Evolutionary conservation across 805 yeast genomes (phyloP).

Genomic region (Clavispora santaluciae): DNA sequence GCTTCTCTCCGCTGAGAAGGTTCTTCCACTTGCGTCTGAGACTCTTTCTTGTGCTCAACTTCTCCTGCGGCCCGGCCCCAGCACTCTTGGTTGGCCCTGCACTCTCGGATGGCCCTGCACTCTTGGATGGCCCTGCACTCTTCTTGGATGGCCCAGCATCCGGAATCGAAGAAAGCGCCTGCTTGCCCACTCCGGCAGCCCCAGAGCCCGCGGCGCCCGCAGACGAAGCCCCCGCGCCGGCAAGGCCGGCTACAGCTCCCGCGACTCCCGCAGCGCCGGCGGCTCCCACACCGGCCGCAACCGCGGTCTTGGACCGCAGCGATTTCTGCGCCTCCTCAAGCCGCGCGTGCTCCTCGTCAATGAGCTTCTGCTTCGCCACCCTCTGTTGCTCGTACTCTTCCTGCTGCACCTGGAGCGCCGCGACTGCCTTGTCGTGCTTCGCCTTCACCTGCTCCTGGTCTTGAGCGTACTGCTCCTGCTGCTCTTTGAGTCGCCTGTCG

Average conservation of each 20-base stretch:
- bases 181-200: constrained; percentile 18
- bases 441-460: background rate
- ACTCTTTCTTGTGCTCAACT: constrained; percentile 13
- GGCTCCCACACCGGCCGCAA: background rate
- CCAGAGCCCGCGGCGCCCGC: constrained; percentile 27
- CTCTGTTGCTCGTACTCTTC: background rate
- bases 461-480: background rate
- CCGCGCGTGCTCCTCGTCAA: background rate
- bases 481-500: background rate
- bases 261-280: constrained; percentile 1
- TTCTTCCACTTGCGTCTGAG: constrained; percentile 15
- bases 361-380: background rate
- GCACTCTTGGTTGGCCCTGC: background rate
- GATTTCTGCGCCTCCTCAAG: background rate
- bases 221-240: constrained; percentile 16
- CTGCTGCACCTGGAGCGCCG: background rate
- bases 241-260: constrained; percentile 15
- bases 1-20: constrained; percentile 10
- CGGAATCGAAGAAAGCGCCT: too few species aligned
- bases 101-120: background rate
- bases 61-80: background rate
- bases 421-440: background rate
- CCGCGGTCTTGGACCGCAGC: background rate
- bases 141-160: too few species aligned
- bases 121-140: too few species aligned